phyloP scores from a whole-genome alignment of 352 stramenopile species.

The Halophytophthora batemanensis region DNA sequence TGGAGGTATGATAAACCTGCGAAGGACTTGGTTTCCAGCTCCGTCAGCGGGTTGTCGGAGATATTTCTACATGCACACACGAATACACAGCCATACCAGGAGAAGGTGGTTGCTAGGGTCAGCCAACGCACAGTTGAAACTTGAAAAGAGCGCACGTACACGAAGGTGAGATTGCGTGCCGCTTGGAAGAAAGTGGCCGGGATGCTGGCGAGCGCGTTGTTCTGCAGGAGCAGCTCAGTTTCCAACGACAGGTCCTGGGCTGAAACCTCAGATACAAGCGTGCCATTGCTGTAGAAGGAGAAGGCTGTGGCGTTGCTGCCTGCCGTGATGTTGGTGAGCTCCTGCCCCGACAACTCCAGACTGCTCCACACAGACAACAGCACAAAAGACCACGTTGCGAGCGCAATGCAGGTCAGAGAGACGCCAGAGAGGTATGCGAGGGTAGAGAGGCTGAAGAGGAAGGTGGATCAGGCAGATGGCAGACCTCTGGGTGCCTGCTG shows the following conservation, averaged over 20 bases:
- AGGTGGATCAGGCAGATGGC: background rate
- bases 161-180: constrained; percentile 30
- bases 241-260: constrained; percentile 23
- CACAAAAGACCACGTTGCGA: background rate
- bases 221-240: constrained; percentile 38
- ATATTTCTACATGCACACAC: constrained; percentile 30
- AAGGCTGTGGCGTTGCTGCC: constrained; percentile 19
- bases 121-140: background rate
- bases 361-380: constrained; percentile 19
- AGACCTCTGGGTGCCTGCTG: constrained; percentile 12
- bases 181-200: constrained; percentile 42
- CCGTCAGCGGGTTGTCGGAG: constrained; percentile 55
- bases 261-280: constrained; percentile 16
- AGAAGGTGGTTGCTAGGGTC: background rate
- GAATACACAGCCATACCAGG: constrained; percentile 4
- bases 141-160: constrained; percentile 22
- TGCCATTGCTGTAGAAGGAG: constrained; percentile 20
- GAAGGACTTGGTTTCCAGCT: constrained; percentile 47
- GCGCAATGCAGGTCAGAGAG: background rate
- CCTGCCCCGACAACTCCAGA: constrained; percentile 31
- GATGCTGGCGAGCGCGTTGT: constrained; percentile 44
- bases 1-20: constrained; percentile 36
- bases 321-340: constrained; percentile 35
- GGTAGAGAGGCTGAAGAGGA: constrained; percentile 4
- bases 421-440: background rate